These are phyloP conservation scores for Chalaropsis ovoidea DNA, from an alignment of 2,329 filamentous ascomycete genomes.

Conservation along the genomic window DNA sequence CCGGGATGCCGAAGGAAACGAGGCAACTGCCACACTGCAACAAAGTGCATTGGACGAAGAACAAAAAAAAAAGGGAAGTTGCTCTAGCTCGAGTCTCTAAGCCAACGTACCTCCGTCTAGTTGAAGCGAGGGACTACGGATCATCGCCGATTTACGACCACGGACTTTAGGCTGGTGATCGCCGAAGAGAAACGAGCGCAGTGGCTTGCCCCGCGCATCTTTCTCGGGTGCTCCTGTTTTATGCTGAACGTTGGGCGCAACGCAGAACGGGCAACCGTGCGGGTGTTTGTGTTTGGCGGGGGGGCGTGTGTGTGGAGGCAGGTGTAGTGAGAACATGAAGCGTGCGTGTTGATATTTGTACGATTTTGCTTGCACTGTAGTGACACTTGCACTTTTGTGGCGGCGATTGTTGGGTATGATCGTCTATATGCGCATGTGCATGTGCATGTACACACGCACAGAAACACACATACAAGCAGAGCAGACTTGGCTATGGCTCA, in stretches of 20 bases:
- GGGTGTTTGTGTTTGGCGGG: neutral
- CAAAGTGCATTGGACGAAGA: slow-evolving; percentile 8
- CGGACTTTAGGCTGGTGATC: neutral
- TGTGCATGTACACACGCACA: neutral
- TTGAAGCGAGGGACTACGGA: no score
- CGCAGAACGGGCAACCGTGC: neutral
- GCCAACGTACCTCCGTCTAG: neutral
- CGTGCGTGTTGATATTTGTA: neutral
- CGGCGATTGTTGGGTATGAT: slow-evolving; percentile 4
- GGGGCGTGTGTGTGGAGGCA: neutral
- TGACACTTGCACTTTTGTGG: slow-evolving; percentile 1
- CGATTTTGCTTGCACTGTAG: neutral
- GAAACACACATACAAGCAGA: neutral
- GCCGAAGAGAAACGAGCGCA: neutral
- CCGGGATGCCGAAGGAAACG: neutral
- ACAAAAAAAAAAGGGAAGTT: slow-evolving; percentile 5
- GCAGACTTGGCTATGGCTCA: slow-evolving; percentile 3
- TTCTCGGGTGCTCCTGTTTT: neutral
- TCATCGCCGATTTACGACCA: neutral
- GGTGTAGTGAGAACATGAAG: neutral
- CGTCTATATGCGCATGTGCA: neutral
- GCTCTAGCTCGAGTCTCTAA: neutral
- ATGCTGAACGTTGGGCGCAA: neutral
- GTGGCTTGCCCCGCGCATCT: neutral
- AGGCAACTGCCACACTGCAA: neutral